These are phyloP conservation scores for Pleurotus tuber-regium DNA, from an alignment of 768 basidiomycete species.

Conservation along the genomic window DNA sequence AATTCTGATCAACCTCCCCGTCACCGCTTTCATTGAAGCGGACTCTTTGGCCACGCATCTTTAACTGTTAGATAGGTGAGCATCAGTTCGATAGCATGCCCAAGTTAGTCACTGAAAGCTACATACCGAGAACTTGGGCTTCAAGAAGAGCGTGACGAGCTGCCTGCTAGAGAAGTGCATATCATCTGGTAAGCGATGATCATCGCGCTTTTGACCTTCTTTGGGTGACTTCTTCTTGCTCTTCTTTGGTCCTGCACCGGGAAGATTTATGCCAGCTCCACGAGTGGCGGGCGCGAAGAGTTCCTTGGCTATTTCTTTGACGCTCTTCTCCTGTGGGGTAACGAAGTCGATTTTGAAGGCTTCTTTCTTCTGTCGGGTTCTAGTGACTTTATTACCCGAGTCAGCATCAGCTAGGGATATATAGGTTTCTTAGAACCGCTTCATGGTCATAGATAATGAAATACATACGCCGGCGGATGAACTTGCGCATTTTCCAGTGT, in stretches of 20 bases:
- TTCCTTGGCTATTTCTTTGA: slow-evolving; percentile 63
- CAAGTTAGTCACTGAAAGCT: neutral
- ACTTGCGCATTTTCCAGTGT: slow-evolving; percentile 92
- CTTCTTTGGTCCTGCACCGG: slow-evolving; percentile 46
- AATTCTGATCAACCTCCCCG: slow-evolving; percentile 92
- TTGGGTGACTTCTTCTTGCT: slow-evolving; percentile 52
- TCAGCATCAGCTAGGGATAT: slow-evolving; percentile 30
- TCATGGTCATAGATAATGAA: slow-evolving; percentile 2
- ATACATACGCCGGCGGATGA: slow-evolving; percentile 66
- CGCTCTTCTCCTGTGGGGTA: slow-evolving; percentile 52
- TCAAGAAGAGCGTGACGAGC: slow-evolving; percentile 89
- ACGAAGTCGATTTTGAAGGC: slow-evolving; percentile 82
- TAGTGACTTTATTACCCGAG: slow-evolving; percentile 45
- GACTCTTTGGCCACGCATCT: slow-evolving; percentile 78
- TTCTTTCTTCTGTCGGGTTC: slow-evolving; percentile 71
- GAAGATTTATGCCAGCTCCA: slow-evolving; percentile 65
- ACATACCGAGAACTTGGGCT: slow-evolving; percentile 91
- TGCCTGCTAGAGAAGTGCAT: slow-evolving; percentile 95
- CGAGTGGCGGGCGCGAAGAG: slow-evolving; percentile 78
- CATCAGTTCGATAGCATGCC: slow-evolving; percentile 5
- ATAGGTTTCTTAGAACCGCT: slow-evolving; percentile 9
- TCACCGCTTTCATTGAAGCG: slow-evolving; percentile 60
- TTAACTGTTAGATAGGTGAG: slow-evolving; percentile 54
- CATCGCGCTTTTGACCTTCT: slow-evolving; percentile 61
- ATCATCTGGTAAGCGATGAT: slow-evolving; percentile 88